Evolutionary conservation across 108 stramenopile genomes (phyloP).

Genomic region (Craspedostauros australis): DNA sequence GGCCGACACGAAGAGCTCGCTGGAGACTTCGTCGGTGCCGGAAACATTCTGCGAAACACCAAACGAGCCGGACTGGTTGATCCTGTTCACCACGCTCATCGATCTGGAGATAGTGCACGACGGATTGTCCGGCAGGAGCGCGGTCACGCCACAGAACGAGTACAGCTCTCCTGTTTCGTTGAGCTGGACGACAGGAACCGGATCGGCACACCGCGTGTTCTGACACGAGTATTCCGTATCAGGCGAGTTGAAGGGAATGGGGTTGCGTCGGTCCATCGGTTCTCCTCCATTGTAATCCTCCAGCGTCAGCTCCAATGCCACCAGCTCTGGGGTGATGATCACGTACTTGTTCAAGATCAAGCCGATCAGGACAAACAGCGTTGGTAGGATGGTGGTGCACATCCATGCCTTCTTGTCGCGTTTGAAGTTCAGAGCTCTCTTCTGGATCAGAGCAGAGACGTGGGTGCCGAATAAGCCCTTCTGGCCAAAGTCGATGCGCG

Average conservation of each 20-base stretch:
- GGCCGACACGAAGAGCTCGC: too few species aligned
- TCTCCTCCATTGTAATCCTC: conserved; percentile 55
- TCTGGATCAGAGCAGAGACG: conserved; percentile 59
- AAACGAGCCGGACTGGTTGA: too few species aligned
- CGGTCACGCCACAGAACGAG: too few species aligned
- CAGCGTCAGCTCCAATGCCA: conserved; percentile 32
- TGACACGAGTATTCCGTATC: conserved; percentile 42
- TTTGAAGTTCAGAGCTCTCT: conserved; percentile 74
- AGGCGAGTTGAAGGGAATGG: conserved; percentile 56
- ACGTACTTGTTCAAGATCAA: conserved; percentile 49
- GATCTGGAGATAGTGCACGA: too few species aligned
- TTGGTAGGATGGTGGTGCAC: conserved; percentile 70
- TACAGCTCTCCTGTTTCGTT: too few species aligned
- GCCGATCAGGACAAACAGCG: conserved; percentile 57
- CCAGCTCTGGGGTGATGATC: conserved; percentile 26
- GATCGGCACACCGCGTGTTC: too few species aligned
- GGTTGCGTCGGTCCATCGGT: conserved; percentile 40
- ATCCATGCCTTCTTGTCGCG: conserved; percentile 85
- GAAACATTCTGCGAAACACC: too few species aligned
- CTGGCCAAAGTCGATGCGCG: conserved; percentile 37
- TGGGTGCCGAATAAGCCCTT: conserved; percentile 56
- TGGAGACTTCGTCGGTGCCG: too few species aligned
- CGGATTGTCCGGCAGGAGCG: too few species aligned
- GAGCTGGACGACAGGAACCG: too few species aligned
- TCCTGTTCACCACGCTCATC: too few species aligned